These are phyloP conservation scores for Talaromyces sp. DNA, from an alignment of 2,329 filamentous ascomycete genomes.

Conservation along the genomic window DNA sequence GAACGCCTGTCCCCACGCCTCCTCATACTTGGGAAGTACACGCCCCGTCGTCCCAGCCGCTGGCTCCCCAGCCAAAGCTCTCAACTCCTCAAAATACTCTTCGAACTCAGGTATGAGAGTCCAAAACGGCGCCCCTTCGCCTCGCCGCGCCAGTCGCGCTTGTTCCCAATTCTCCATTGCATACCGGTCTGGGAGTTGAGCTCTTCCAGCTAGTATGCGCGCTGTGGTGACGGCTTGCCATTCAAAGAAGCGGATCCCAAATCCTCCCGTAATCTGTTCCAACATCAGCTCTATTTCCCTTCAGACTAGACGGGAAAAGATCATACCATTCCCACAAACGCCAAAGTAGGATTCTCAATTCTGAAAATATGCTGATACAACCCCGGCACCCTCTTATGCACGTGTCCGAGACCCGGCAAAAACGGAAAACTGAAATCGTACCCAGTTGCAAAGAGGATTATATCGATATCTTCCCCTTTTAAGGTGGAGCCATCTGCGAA, in stretches of 20 bases:
- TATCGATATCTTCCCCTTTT: conserved; percentile 22
- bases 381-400: conserved; percentile 27
- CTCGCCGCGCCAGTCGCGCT: conserved; percentile 23
- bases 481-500: conserved; percentile 25
- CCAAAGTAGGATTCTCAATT: conserved; percentile 28
- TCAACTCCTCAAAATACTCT: conserved; percentile 40
- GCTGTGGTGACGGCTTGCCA: conserved; percentile 32
- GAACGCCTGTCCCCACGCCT: conserved; percentile 29
- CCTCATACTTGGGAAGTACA: conserved; percentile 38
- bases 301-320: not conserved
- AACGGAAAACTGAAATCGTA: conserved; percentile 31
- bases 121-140: conserved; percentile 23
- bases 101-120: conserved; percentile 35
- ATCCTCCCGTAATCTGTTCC: conserved; percentile 23
- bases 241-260: conserved; percentile 32
- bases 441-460: conserved; percentile 33
- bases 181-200: not conserved
- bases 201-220: conserved; percentile 27
- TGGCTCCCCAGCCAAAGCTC: conserved; percentile 40
- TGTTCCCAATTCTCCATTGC: conserved; percentile 29
- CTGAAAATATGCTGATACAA: conserved; percentile 34
- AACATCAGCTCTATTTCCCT: not conserved
- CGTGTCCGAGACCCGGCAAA: conserved; percentile 23
- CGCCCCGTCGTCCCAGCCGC: conserved; percentile 35
- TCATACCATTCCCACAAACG: conserved; percentile 27